Conservation (phyloP, 192 early-diverging fungal species). For the Chytriomyces sp. region DNA sequence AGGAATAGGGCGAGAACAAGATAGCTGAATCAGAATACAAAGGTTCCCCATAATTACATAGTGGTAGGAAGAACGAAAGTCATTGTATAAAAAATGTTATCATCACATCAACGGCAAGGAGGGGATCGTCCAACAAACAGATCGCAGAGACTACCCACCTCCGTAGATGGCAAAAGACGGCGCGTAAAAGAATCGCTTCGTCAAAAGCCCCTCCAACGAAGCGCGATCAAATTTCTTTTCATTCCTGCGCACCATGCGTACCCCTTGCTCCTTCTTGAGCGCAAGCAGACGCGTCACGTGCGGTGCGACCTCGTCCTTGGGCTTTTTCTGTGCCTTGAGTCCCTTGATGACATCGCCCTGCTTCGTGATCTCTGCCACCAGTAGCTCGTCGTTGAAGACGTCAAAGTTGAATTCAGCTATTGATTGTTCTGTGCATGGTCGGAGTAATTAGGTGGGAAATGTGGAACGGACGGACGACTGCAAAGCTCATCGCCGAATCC, state of each 20-base stretch:
- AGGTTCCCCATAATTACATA: conserved; percentile 21
- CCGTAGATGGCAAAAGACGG: conserved; percentile 96
- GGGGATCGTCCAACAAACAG: too few species aligned
- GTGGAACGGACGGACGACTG: too few species aligned
- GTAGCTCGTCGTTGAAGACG: conserved; percentile 22
- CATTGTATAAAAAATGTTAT: conserved; percentile 27
- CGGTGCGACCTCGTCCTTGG: conserved; percentile 40
- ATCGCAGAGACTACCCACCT: too few species aligned
- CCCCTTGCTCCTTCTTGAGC: conserved; percentile 47
- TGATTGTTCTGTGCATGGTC: too few species aligned
- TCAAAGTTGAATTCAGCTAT: not conserved
- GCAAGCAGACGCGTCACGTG: conserved; percentile 41
- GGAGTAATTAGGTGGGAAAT: too few species aligned
- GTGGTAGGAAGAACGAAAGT: conserved; percentile 29
- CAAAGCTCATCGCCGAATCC: too few species aligned
- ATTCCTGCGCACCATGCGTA: conserved; percentile 18
- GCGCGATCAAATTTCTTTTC: conserved; percentile 62
- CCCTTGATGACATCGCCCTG: conserved; percentile 52
- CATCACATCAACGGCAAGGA: conserved; percentile 10
- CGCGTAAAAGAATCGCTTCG: conserved; percentile 95
- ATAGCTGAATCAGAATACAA: conserved; percentile 13
- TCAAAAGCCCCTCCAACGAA: conserved; percentile 74
- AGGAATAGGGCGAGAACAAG: not conserved
- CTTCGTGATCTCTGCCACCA: conserved; percentile 39
- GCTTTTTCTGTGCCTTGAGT: conserved; percentile 44